Conservation (phyloP, 305 asterid genomes). For the Fraxinus angustifolia region DNA sequence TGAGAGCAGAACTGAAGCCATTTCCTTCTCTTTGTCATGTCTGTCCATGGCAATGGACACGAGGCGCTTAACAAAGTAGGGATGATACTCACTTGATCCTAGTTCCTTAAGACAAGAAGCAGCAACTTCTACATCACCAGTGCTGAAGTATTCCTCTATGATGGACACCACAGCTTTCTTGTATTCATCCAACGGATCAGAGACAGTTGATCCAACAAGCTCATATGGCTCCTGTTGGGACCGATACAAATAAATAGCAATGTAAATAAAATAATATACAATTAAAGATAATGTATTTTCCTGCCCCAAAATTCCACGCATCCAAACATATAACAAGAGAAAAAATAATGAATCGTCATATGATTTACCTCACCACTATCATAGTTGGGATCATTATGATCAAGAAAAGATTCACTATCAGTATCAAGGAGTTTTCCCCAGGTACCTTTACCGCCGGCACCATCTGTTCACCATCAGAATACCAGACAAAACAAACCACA, state of each 20-base stretch:
- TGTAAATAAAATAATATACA: background rate
- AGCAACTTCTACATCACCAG: conserved; percentile 78
- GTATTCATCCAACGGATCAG: conserved; percentile 91
- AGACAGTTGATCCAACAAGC: conserved; percentile 64
- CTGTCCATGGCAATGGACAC: conserved; percentile 95
- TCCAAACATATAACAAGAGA: background rate
- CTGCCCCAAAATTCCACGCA: background rate
- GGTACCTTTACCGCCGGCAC: conserved; percentile 95
- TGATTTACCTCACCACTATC: conserved; percentile 82
- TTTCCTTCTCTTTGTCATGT: conserved; percentile 91
- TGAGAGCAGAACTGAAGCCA: conserved; percentile 92
- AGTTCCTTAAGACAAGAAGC: conserved; percentile 77
- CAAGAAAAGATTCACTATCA: conserved; percentile 59
- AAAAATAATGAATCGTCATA: background rate
- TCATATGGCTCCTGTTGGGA: conserved; percentile 77
- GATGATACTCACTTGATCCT: conserved; percentile 75
- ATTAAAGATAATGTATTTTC: background rate
- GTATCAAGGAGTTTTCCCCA: conserved; percentile 96
- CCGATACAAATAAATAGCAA: background rate
- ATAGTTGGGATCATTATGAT: conserved; percentile 90
- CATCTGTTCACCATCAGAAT: conserved; percentile 54
- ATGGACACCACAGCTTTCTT: conserved; percentile 85
- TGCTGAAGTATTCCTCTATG: conserved; percentile 77
- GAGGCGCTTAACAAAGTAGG: conserved; percentile 81
- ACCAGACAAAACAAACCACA: conserved; percentile 6